phyloP scores from a whole-genome alignment of 371 early-diverging fungal species.

The Rhizopus sp. region DNA sequence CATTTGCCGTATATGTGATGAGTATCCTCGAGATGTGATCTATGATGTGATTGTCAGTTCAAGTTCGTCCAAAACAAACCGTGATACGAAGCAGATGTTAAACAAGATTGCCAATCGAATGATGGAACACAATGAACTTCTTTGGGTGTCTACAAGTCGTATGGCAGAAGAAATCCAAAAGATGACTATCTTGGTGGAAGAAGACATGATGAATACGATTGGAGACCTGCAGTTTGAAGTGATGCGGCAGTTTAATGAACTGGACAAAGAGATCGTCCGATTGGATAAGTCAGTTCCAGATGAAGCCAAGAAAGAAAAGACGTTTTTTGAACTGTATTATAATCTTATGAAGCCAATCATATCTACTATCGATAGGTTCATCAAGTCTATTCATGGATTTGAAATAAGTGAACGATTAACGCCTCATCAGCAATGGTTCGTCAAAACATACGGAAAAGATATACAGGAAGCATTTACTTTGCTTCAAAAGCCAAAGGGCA shows the following conservation, averaged over 20 bases:
- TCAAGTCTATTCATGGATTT: conserved; percentile 47
- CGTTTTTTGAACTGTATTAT: conserved; percentile 57
- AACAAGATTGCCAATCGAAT: conserved; percentile 46
- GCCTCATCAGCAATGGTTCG: conserved; percentile 73
- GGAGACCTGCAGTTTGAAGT: conserved; percentile 66
- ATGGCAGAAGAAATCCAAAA: conserved; percentile 71
- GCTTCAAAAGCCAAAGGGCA: conserved; percentile 55
- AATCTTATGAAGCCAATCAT: conserved; percentile 64
- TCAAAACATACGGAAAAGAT: conserved; percentile 50
- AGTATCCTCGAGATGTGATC: conserved; percentile 67
- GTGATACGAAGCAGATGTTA: conserved; percentile 44
- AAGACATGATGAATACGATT: conserved; percentile 75
- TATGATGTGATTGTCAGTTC: conserved; percentile 73
- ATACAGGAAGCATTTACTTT: conserved; percentile 52
- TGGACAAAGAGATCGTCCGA: conserved; percentile 55
- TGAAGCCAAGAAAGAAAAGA: conserved; percentile 41
- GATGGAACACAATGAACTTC: conserved; percentile 40
- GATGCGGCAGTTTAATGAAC: conserved; percentile 52
- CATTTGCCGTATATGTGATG: conserved; percentile 59
- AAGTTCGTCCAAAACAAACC: conserved; percentile 49
- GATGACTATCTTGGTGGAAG: conserved; percentile 84
- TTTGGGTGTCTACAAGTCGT: conserved; percentile 61
- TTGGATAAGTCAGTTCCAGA: conserved; percentile 26
- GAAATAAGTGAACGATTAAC: conserved; percentile 26
- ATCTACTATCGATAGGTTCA: conserved; percentile 49